phyloP scores from a whole-genome alignment of 768 basidiomycete species.

The Mycena pura region DNA sequence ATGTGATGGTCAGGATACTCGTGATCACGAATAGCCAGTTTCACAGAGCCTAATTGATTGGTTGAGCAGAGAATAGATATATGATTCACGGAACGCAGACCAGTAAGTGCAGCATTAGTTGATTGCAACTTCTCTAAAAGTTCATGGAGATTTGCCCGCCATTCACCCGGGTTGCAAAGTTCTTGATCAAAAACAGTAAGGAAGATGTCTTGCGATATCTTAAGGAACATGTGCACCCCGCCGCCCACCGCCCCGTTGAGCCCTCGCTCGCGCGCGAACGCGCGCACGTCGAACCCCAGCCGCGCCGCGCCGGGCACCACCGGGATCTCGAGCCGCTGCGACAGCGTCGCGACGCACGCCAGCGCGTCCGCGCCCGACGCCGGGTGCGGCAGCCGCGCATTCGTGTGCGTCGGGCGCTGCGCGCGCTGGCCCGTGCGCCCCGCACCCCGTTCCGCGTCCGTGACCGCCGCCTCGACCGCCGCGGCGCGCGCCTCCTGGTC shows the following conservation, averaged over 20 bases:
- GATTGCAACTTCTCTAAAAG: background rate
- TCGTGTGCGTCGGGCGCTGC: constrained; percentile 25
- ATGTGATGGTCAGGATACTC: too few species aligned
- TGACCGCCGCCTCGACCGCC: constrained; percentile 40
- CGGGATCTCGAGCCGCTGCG: constrained; percentile 50
- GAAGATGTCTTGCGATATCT: background rate
- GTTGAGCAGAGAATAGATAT: background rate
- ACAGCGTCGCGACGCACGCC: constrained; percentile 20
- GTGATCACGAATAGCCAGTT: too few species aligned
- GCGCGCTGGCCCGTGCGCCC: background rate
- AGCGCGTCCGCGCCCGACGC: constrained; percentile 16
- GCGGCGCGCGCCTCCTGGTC: constrained; percentile 36
- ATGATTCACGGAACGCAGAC: background rate
- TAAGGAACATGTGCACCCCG: constrained; percentile 79
- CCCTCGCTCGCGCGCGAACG: constrained; percentile 62
- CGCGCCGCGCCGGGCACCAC: constrained; percentile 55
- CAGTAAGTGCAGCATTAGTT: background rate
- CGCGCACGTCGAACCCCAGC: constrained; percentile 68
- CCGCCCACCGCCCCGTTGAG: constrained; percentile 64
- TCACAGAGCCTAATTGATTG: background rate
- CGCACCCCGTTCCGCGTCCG: constrained; percentile 11
- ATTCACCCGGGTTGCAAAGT: background rate
- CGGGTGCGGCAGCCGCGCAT: constrained; percentile 20
- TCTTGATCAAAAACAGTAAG: background rate
- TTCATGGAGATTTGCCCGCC: background rate